phyloP scores from a whole-genome alignment of 1,284 basidiomycete genomes.

The Rhodotorula mucilaginosa region DNA sequence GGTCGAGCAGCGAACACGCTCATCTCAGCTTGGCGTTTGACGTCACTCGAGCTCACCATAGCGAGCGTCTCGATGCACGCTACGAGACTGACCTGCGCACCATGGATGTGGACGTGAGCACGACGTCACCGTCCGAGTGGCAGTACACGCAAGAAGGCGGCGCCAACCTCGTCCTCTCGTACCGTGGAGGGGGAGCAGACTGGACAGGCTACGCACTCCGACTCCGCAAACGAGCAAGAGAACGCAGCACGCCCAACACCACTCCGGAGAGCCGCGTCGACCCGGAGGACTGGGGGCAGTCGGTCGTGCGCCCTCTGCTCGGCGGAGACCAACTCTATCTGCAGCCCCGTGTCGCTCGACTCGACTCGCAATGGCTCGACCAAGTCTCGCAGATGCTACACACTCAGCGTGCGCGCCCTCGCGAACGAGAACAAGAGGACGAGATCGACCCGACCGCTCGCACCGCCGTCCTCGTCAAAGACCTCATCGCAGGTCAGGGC shows the following conservation, averaged over 20 bases:
- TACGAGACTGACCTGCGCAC: too few species aligned
- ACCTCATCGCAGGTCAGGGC: slow-evolving; percentile 56
- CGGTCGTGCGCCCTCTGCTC: slow-evolving; percentile 23
- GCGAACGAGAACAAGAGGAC: slow-evolving; percentile 58
- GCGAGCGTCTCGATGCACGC: too few species aligned
- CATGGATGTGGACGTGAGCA: background rate
- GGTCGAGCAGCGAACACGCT: background rate
- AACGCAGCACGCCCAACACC: background rate
- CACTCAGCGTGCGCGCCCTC: slow-evolving; percentile 55
- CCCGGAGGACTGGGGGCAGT: slow-evolving; percentile 7
- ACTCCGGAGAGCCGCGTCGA: slow-evolving; percentile 17
- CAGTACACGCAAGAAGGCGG: slow-evolving; percentile 81
- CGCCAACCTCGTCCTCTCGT: slow-evolving; percentile 82
- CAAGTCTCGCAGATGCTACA: slow-evolving; percentile 56
- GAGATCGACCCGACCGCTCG: slow-evolving; percentile 59
- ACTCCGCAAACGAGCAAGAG: slow-evolving; percentile 59
- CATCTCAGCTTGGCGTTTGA: too few species aligned
- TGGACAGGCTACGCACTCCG: slow-evolving; percentile 67
- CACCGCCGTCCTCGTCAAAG: slow-evolving; percentile 66
- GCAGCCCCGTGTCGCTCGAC: slow-evolving; percentile 55
- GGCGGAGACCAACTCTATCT: slow-evolving; percentile 19
- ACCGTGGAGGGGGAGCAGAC: slow-evolving; percentile 62
- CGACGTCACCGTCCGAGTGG: slow-evolving; percentile 55
- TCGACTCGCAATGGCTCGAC: slow-evolving; percentile 64
- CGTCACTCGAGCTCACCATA: too few species aligned